phyloP scores from a whole-genome alignment of 345 rosid species.

The Fremontodendron californicum region DNA sequence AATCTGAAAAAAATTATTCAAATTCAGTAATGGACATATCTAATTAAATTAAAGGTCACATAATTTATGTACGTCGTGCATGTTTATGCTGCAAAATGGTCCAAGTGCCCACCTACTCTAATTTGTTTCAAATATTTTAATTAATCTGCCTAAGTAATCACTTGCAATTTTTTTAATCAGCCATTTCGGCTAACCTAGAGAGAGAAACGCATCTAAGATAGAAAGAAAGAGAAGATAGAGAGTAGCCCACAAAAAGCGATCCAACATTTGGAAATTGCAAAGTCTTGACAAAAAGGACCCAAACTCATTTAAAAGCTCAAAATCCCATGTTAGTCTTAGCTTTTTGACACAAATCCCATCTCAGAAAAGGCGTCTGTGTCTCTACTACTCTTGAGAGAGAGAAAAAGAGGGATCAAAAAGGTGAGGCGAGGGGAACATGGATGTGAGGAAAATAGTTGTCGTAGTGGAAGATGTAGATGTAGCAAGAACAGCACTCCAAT shows the following conservation, averaged over 20 bases:
- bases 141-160: not conserved
- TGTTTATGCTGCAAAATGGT: not conserved
- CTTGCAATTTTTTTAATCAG: not conserved
- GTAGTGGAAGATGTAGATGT: constrained; percentile 53
- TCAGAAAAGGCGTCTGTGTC: not conserved
- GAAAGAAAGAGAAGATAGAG: not conserved
- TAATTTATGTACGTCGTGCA: not conserved
- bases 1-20: too few species aligned
- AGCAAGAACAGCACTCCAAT: constrained; percentile 47
- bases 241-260: not conserved
- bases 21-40: too few species aligned
- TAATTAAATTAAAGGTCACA: not conserved
- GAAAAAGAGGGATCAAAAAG: not conserved
- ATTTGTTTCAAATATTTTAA: not conserved
- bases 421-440: constrained; percentile 10
- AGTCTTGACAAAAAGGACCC: not conserved
- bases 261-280: not conserved
- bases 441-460: constrained; percentile 48
- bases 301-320: not conserved
- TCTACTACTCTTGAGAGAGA: constrained; percentile 1
- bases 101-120: not conserved
- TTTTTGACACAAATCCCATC: constrained; percentile 9
- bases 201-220: not conserved
- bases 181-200: not conserved
- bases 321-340: not conserved